Percentiles rank a stretch among this genome's conserved stretches.
Evolutionary conservation across 768 basidiomycete genomes (phyloP).

Genomic region (Boletus coccyginus): DNA sequence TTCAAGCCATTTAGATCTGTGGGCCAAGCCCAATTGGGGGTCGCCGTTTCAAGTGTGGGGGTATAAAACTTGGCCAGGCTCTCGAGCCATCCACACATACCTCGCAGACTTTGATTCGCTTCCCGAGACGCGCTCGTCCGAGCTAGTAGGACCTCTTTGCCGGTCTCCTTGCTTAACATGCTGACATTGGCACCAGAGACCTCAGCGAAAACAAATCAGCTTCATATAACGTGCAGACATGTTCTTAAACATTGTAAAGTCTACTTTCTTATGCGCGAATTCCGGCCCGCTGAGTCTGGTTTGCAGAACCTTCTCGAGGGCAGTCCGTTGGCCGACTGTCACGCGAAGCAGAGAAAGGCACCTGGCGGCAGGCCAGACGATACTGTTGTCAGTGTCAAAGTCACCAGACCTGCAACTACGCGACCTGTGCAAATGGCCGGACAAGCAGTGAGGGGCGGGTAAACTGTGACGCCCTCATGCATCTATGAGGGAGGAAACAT

Average conservation of each 20-base stretch:
- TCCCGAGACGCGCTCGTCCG: background rate
- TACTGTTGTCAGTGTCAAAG: background rate
- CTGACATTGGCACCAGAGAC: background rate
- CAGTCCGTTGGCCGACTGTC: background rate
- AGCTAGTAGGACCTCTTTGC: background rate
- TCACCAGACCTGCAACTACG: background rate
- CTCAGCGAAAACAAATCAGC: background rate
- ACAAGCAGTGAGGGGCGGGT: background rate
- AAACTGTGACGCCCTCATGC: background rate
- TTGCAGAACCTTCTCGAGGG: background rate
- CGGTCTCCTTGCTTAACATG: background rate
- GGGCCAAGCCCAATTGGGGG: background rate
- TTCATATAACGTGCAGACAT: background rate
- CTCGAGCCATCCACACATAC: background rate
- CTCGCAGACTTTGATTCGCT: background rate
- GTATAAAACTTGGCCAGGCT: slow-evolving; percentile 8
- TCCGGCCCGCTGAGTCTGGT: background rate
- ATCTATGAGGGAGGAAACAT: background rate
- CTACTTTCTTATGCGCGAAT: background rate
- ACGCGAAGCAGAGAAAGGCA: background rate
- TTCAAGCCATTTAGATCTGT: background rate
- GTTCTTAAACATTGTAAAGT: slow-evolving; percentile 1
- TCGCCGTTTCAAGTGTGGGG: background rate
- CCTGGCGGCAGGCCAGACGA: slow-evolving; percentile 8
- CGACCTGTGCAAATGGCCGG: slow-evolving; percentile 5